Conservation (phyloP, 257 asterid species). For the Mentha longifolia region DNA sequence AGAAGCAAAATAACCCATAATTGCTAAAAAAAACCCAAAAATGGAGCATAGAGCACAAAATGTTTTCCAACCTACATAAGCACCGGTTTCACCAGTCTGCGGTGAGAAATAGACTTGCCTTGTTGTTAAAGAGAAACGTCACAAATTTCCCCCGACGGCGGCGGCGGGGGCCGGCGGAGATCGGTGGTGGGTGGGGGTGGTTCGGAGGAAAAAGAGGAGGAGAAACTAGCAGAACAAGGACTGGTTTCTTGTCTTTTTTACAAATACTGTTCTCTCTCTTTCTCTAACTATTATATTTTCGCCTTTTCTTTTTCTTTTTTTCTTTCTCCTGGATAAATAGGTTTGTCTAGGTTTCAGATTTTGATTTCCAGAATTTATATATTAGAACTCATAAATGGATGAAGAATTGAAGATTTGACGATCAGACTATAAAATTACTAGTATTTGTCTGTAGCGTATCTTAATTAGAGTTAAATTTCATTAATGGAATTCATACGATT, state of each 20-base stretch:
- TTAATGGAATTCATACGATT: too few species aligned
- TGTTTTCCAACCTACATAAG: slow-evolving; percentile 5
- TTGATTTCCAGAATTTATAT: neutral
- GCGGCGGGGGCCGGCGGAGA: slow-evolving; percentile 42
- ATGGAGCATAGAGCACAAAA: slow-evolving; percentile 24
- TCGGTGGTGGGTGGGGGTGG: slow-evolving; percentile 48
- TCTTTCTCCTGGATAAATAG: neutral
- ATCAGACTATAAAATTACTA: neutral
- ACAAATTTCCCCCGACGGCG: slow-evolving; percentile 31
- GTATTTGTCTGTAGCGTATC: neutral
- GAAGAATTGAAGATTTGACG: neutral
- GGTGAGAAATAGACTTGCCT: slow-evolving; percentile 38
- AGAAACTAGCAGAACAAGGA: slow-evolving; percentile 34
- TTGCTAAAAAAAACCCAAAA: slow-evolving; percentile 22
- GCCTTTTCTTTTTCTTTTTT: neutral
- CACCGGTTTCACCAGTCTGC: slow-evolving; percentile 12
- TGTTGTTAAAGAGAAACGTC: neutral
- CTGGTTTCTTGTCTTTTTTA: slow-evolving; percentile 35
- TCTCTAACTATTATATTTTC: slow-evolving; percentile 22
- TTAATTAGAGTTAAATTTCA: too few species aligned
- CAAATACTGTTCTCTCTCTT: slow-evolving; percentile 19
- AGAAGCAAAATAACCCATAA: slow-evolving; percentile 17
- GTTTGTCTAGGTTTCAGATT: slow-evolving; percentile 23
- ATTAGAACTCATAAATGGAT: neutral
- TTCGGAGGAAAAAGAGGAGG: slow-evolving; percentile 32